Conservation (phyloP, 2,329 filamentous ascomycete species). For the Tolypocladium capitatum region DNA sequence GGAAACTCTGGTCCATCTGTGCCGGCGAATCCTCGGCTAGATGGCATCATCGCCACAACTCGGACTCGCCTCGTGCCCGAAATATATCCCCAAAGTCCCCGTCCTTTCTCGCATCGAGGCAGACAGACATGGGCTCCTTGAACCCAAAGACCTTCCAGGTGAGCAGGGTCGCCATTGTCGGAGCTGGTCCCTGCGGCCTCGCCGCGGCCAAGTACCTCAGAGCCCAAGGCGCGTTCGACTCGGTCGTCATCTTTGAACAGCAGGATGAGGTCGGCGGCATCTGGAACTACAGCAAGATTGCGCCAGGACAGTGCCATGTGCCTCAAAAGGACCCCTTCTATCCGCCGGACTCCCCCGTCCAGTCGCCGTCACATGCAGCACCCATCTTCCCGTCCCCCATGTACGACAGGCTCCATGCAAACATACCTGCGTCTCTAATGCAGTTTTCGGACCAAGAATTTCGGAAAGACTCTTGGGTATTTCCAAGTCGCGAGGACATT, state of each 20-base stretch:
- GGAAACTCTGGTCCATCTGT: too few relatives aligned
- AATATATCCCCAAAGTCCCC: too few relatives aligned
- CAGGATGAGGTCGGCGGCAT: slow-evolving; percentile 64
- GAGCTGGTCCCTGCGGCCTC: slow-evolving; percentile 69
- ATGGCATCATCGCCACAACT: too few relatives aligned
- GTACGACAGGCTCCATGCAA: slow-evolving; percentile 73
- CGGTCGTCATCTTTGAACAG: slow-evolving; percentile 72
- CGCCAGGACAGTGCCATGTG: slow-evolving; percentile 34
- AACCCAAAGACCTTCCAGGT: slow-evolving; percentile 30
- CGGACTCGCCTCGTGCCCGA: too few relatives aligned
- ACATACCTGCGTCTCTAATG: slow-evolving; percentile 77
- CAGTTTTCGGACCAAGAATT: slow-evolving; percentile 60
- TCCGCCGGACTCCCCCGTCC: slow-evolving; percentile 50
- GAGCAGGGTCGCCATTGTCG: slow-evolving; percentile 60
- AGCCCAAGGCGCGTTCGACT: slow-evolving; percentile 53
- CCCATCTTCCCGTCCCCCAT: slow-evolving; percentile 69
- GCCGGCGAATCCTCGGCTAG: too few relatives aligned
- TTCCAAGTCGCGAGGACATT: slow-evolving; percentile 60
- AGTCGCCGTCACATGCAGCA: slow-evolving; percentile 21
- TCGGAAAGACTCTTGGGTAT: slow-evolving; percentile 50
- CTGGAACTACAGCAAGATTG: slow-evolving; percentile 62
- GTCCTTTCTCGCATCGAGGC: background rate
- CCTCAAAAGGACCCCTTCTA: slow-evolving; percentile 57
- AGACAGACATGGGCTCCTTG: slow-evolving; percentile 14
- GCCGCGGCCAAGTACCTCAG: slow-evolving; percentile 68